Base-by-base conservation (phyloP, 1,284 basidiomycete species). In the Irpex rosettiformis region DNA sequence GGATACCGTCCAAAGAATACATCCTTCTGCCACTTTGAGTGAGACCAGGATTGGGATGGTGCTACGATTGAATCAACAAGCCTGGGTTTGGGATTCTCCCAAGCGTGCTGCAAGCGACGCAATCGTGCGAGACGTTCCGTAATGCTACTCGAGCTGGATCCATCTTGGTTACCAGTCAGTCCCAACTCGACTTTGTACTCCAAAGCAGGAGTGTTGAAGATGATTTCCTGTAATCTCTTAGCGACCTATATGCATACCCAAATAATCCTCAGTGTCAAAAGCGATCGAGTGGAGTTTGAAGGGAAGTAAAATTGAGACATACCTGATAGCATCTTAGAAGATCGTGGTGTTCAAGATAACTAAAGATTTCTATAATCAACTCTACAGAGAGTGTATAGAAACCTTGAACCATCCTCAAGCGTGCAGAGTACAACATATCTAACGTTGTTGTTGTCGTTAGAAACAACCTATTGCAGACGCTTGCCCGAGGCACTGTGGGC, bases 311-410 rank as follows among this genome's bases (percentile, higher is more conserved):
- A 8, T 8, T 18, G 22, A 27, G 42, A 61, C 57, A n/a, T 40
- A 58, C 60, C 57, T 54, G 54, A n/a, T 52, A 53, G 40, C 60
- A 61, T 25, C 33, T 37, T n/a, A 61, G 25, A 8, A 61, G 55
- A 51, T 61, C 57, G 21, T 28, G 25, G 33, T 61, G 49, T 8
- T 48, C 30, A n/a, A 61, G 43, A 43, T 61, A 58, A n/a, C 54
- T 56, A 10, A 61, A 25, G 28, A 61, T 57, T n/a, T 58, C 60
- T 13, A 61, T 54, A 18, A 61, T 25, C 13, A 61, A 16, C 28
- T 61, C 60, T 22, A 57, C 55, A 8, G 60, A 58, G 13, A 61
- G 56, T n/a, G 24, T 43, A 28, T 22, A 37, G 22, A 61, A 22
- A 10, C 51, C 52, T 45, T 49, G 37, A 11, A n/a, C 3, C 56